A percentile compares a stretch with the other conserved stretches of the same genome.
Conservation (phyloP, 805 yeast species). For the Candida ortonii region DNA sequence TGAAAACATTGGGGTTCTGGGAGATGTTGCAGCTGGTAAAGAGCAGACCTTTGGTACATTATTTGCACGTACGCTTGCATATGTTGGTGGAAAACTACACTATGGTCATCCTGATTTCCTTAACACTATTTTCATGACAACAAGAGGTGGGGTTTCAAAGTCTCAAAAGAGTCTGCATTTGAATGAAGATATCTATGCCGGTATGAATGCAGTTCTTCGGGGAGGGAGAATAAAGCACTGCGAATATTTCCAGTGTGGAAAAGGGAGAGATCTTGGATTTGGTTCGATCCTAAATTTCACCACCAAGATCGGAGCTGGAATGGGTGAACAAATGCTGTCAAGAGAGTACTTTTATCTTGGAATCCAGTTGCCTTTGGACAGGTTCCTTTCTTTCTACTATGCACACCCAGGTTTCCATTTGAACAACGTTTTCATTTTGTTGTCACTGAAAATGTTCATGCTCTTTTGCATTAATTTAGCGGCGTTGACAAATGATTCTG, state of each 20-base stretch:
- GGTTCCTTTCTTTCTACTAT: slow-evolving; percentile 76
- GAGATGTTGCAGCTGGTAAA: slow-evolving; percentile 86
- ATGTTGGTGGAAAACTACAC: slow-evolving; percentile 78
- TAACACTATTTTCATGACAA: slow-evolving; percentile 72
- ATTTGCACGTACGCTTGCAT: slow-evolving; percentile 78
- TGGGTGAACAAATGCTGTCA: slow-evolving; percentile 86
- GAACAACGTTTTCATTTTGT: slow-evolving; percentile 70
- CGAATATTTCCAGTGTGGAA: slow-evolving; percentile 83
- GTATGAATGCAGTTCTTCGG: slow-evolving; percentile 72
- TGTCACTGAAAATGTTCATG: slow-evolving; percentile 64
- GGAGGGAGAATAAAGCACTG: slow-evolving; percentile 85
- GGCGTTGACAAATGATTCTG: slow-evolving; percentile 58
- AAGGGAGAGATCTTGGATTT: slow-evolving; percentile 83
- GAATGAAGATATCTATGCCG: slow-evolving; percentile 85
- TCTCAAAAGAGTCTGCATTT: slow-evolving; percentile 81
- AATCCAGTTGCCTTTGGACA: slow-evolving; percentile 71
- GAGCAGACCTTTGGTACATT: slow-evolving; percentile 86
- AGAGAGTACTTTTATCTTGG: slow-evolving; percentile 79
- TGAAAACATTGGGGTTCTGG: slow-evolving; percentile 76
- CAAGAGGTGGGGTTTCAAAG: slow-evolving; percentile 84
- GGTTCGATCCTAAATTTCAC: slow-evolving; percentile 80
- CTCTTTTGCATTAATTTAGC: slow-evolving; percentile 59
- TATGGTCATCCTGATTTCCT: slow-evolving; percentile 87
- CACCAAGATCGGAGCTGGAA: slow-evolving; percentile 84
- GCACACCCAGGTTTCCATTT: slow-evolving; percentile 87